Base-by-base conservation (phyloP, 129 eudicot species). In the Solidago caesia region DNA sequence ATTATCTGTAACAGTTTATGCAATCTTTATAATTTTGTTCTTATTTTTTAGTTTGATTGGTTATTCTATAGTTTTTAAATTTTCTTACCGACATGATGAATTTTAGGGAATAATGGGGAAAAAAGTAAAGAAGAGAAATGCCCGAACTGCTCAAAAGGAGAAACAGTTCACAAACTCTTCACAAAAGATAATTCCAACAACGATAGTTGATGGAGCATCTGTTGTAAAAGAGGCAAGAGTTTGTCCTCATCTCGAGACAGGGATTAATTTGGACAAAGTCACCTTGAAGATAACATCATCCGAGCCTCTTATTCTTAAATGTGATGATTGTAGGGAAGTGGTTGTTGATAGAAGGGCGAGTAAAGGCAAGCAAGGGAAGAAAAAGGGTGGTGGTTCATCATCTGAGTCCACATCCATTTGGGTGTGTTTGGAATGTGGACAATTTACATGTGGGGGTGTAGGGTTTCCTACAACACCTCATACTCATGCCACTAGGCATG, bases 391-490 rank as follows among this genome's bases (percentile, higher is more conserved):
- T 49, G 63, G 71, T 25, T 49, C 87, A 11, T 79, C 78, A 77
- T 74, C 93, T 2, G 86, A 51, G 5, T 64, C 82, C n/a, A 89
- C 85, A 82, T 81, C 93, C 57, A 83, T 87, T 61, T 92, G 97
- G 97, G 77, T 89, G 71, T 92, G 97, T 79, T 78, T 92, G 79
- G 88, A 80, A 69, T 92, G 97, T 77, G 97, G 97, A 7, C 88
- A 92, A 75, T 78, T 84, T 71, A 77, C 91, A 21, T 92, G 97
- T 80, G 97, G 97, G 65, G 97, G 97, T 52, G 72, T 74, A 51
- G 96, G 97, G 47, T 72, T 92, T 10, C 97, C 97, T 9, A 89
- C 87, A 39, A 82, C 73, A 7, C 91, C 88, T 64, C 89, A 89
- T 52, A 89, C 84, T 67, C 97, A 92, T 44, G 91, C 97, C 21